These are phyloP conservation scores for Rhododendron kiyosumense DNA, from an alignment of 148 eudicot genomes.

Conservation along the genomic window DNA sequence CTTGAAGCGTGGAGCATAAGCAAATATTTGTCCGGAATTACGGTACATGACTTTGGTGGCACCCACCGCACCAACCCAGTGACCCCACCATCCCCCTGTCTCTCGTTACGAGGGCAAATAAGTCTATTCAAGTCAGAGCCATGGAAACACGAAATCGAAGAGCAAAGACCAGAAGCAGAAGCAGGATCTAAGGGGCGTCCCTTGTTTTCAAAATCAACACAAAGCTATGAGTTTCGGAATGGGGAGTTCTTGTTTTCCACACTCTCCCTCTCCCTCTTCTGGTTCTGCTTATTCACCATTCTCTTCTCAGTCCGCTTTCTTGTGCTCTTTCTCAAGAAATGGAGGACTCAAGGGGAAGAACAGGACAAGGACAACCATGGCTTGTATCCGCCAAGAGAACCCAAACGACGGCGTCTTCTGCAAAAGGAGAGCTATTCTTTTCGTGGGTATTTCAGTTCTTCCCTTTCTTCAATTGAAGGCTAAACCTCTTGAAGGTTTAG, in stretches of 20 bases:
- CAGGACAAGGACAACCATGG: slow-evolving; percentile 25
- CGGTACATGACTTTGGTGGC: no score
- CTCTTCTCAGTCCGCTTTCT: slow-evolving; percentile 24
- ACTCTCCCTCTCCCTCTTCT: slow-evolving; percentile 36
- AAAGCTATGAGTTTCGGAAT: slow-evolving; percentile 25
- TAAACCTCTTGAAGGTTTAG: slow-evolving; percentile 27
- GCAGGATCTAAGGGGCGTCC: neutral
- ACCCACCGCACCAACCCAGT: no score
- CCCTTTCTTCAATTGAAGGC: slow-evolving; percentile 48
- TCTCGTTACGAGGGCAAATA: neutral
- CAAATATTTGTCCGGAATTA: neutral
- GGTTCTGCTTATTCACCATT: slow-evolving; percentile 17
- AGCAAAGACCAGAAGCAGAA: neutral
- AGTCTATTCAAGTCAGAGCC: neutral
- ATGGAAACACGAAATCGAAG: neutral
- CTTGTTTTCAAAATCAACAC: neutral
- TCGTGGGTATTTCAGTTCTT: slow-evolving; percentile 59
- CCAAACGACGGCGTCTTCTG: slow-evolving; percentile 23
- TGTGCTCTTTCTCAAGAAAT: slow-evolving; percentile 35
- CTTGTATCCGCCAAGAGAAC: slow-evolving; percentile 28
- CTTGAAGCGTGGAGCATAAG: neutral
- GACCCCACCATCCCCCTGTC: neutral
- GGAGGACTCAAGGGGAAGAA: slow-evolving; percentile 24
- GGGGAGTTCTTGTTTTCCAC: slow-evolving; percentile 43
- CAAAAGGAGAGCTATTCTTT: slow-evolving; percentile 50